A percentile compares a stretch with the other conserved stretches of the same genome.
Conservation (phyloP, 768 basidiomycete species). For the Boletus bicolor region DNA sequence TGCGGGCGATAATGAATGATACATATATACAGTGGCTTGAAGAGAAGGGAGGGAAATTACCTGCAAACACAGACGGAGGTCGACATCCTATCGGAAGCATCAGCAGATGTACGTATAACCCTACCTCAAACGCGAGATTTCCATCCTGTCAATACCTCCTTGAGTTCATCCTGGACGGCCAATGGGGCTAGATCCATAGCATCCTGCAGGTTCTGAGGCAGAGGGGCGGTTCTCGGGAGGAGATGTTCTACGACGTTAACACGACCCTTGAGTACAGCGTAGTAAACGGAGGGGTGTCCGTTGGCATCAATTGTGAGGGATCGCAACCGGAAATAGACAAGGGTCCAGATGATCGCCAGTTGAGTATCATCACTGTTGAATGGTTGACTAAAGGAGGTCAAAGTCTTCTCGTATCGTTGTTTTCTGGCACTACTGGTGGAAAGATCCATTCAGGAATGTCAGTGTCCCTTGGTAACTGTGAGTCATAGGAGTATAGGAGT, state of each 20-base stretch:
- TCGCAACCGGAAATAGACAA: constrained; percentile 2
- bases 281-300: background rate
- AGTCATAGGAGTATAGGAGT: too few relatives aligned
- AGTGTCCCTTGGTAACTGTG: too few relatives aligned
- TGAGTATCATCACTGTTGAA: background rate
- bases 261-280: background rate
- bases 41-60: background rate
- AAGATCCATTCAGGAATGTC: too few relatives aligned
- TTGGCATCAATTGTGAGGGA: background rate
- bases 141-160: background rate
- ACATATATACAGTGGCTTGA: background rate
- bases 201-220: background rate
- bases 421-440: too few relatives aligned
- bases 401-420: too few relatives aligned
- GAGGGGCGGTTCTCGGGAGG: background rate
- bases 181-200: background rate
- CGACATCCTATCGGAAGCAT: background rate
- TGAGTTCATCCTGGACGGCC: background rate
- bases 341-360: background rate
- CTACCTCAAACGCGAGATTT: background rate
- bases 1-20: background rate
- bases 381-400: too few relatives aligned
- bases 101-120: background rate
- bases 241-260: background rate
- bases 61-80: background rate